Base-by-base conservation (phyloP, 805 yeast genomes). In the Lachancea fermentati region DNA sequence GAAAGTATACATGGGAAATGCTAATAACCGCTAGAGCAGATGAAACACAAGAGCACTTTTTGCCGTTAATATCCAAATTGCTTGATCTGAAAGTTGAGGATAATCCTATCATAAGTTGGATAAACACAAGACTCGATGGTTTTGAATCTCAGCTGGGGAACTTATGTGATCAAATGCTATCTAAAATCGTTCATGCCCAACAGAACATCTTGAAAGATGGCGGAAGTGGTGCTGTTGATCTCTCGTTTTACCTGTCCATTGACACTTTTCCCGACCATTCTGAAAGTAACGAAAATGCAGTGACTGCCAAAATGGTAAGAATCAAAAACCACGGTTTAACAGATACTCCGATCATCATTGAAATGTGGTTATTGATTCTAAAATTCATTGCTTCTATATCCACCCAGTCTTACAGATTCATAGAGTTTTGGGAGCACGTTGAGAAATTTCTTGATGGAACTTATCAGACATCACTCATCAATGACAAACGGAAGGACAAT, bases 31-130 rank as follows among this genome's bases (percentile, higher is more conserved):
- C 49, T 22, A 38, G 46, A n/a, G 38, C 46, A 22, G 43, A 46
- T 17, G 43, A 39, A n/a, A 26, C 37, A 15, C 60, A 54, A 37
- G 55, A 52, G 16, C 38, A 55, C 19, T 70, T 73, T 43, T 50
- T 73, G 15, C 63, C 67, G 8, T 53, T 70, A 9, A 72, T 81
- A 17, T 67, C 72, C n/a, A 75, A 73, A 47, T 63, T 83, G 25
- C 58, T 79, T 33, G 85, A 81, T 45, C 62, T 84, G 25, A 82
- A 79, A n/a, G 71, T 74, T 2, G 71, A 67, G 34, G 79, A 76
- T 41, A 81, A 78, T 54, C 91, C 91, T 4, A 74, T 82, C 4
- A 55, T 69, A 16, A 76, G 72, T 39, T 83, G 87, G 78, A 69
- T 83, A 19, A 64, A 71, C 31, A 60, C 72, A 14, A 81, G 73